Evolutionary conservation across 2,329 filamentous ascomycete genomes (phyloP).

Genomic region (Neofusicoccum kwambonambiense): DNA sequence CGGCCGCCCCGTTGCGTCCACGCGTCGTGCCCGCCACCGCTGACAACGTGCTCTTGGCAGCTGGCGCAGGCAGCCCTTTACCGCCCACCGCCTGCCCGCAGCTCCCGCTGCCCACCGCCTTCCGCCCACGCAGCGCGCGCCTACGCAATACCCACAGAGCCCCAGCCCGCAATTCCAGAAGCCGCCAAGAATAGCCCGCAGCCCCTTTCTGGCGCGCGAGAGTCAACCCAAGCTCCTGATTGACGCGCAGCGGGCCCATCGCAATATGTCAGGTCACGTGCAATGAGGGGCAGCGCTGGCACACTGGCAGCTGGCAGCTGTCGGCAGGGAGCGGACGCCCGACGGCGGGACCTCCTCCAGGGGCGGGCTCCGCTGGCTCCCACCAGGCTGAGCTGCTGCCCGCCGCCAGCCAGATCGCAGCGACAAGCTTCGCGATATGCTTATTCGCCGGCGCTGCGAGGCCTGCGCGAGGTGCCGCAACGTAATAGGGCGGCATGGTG

Average conservation of each 20-base stretch:
- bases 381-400: constrained; percentile 5
- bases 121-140: neutral
- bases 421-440: constrained; percentile 4
- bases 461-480: neutral
- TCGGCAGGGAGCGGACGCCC: constrained; percentile 13
- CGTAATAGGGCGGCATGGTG: neutral
- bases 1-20: neutral
- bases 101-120: constrained; percentile 7
- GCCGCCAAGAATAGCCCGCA: constrained; percentile 14
- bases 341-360: constrained; percentile 11
- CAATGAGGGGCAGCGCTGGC: constrained; percentile 30
- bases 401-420: constrained; percentile 2
- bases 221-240: constrained; percentile 10
- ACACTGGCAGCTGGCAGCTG: neutral
- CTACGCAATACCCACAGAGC: constrained; percentile 9
- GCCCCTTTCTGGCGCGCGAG: constrained; percentile 8
- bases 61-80: constrained; percentile 9
- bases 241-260: constrained; percentile 17
- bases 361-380: constrained; percentile 9
- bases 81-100: constrained; percentile 12
- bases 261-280: constrained; percentile 29
- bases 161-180: constrained; percentile 14
- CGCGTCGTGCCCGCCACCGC: constrained; percentile 16
- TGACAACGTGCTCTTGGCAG: constrained; percentile 12
- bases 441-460: neutral